These are phyloP conservation scores for Pontederia paniculata DNA, from an alignment of 176 grass and related monocot species.

Conservation along the genomic window DNA sequence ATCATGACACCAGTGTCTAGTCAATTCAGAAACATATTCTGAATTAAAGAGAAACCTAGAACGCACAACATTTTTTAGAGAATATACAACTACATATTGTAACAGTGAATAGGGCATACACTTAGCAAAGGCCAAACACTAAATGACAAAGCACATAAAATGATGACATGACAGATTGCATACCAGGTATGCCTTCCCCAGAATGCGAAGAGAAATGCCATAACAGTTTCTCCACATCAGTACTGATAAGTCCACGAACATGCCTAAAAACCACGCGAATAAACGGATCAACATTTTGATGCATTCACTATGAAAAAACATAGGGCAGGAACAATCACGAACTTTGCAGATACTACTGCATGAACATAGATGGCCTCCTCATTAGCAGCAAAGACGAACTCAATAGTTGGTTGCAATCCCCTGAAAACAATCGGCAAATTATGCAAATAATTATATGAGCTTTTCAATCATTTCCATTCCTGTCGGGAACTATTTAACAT, in stretches of 20 bases:
- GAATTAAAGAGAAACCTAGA: too few species aligned
- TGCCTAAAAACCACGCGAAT: slow-evolving; percentile 47
- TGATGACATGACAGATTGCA: slow-evolving; percentile 3
- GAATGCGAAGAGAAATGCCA: slow-evolving; percentile 45
- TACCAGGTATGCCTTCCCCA: slow-evolving; percentile 86
- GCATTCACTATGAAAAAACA: slow-evolving; percentile 6
- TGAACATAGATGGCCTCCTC: slow-evolving; percentile 97
- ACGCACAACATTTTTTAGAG: too few species aligned
- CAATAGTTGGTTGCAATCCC: slow-evolving; percentile 67
- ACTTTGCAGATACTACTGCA: slow-evolving; percentile 84
- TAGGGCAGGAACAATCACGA: slow-evolving; percentile 9
- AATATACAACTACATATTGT: too few species aligned
- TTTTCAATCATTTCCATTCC: neutral
- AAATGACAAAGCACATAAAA: neutral
- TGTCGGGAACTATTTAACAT: too few species aligned
- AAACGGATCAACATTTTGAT: slow-evolving; percentile 9
- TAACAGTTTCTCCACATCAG: slow-evolving; percentile 92
- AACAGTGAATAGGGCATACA: too few species aligned
- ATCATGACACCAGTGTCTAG: too few species aligned
- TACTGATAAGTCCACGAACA: slow-evolving; percentile 67
- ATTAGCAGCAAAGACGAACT: slow-evolving; percentile 90
- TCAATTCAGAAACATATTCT: too few species aligned
- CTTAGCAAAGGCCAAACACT: too few species aligned
- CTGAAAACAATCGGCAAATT: slow-evolving; percentile 41
- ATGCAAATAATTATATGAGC: slow-evolving; percentile 25